phyloP scores from a whole-genome alignment of 2,329 filamentous ascomycete genomes.

The Cercospora zeina region DNA sequence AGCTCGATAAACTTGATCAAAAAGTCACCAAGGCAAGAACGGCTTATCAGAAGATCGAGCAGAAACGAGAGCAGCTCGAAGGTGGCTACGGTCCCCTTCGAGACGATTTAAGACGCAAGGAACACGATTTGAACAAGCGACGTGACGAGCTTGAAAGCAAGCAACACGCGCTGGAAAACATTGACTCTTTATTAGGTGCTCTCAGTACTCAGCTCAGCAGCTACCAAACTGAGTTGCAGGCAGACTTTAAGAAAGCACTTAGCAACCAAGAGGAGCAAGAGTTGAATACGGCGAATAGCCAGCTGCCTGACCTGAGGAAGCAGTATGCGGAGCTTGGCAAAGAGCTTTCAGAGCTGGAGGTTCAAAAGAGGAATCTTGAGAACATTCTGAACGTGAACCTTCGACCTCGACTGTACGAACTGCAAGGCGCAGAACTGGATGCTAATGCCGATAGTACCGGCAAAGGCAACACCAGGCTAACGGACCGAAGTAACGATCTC shows the following conservation, averaged over 20 bases:
- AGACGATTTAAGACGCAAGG: conserved; percentile 73
- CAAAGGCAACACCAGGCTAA: conserved; percentile 63
- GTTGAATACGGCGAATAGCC: conserved; percentile 68
- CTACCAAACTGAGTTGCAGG: conserved; percentile 76
- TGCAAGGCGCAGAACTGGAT: conserved; percentile 75
- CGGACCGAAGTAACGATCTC: conserved; percentile 77
- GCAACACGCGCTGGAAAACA: conserved; percentile 61
- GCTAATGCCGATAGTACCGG: conserved; percentile 53
- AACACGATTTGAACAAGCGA: conserved; percentile 71
- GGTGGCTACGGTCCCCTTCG: conserved; percentile 78
- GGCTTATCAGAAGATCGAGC: conserved; percentile 78
- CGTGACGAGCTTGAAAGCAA: conserved; percentile 73
- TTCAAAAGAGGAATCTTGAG: conserved; percentile 78
- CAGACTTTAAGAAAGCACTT: conserved; percentile 90
- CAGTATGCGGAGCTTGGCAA: conserved; percentile 74
- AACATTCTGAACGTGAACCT: conserved; percentile 87
- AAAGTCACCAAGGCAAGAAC: conserved; percentile 85
- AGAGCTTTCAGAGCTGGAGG: conserved; percentile 74
- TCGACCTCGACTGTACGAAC: conserved; percentile 80
- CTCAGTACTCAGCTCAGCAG: conserved; percentile 73
- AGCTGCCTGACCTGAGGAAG: conserved; percentile 71
- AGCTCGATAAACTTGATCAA: conserved; percentile 80
- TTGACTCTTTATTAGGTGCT: conserved; percentile 60
- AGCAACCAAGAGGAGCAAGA: conserved; percentile 78
- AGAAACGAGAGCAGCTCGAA: conserved; percentile 74